These are phyloP conservation scores for Singerocomus rubriflavus DNA, from an alignment of 1,284 basidiomycete species.

Conservation along the genomic window DNA sequence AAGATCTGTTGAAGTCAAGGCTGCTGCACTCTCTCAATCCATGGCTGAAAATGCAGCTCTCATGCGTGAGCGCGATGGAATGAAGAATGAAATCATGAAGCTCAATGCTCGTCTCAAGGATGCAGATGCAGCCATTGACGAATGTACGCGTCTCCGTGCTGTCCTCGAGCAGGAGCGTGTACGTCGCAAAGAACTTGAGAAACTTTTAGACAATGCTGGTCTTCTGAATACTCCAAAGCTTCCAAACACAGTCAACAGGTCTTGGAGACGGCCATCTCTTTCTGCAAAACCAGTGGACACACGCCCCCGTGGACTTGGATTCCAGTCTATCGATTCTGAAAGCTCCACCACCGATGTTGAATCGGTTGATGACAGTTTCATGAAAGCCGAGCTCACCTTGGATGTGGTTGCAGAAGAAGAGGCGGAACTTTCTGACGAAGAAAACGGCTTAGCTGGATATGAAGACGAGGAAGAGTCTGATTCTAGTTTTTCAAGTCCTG, in stretches of 20 bases:
- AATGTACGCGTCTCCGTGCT: slow-evolving; percentile 34
- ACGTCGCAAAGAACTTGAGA: slow-evolving; percentile 40
- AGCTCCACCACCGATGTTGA: slow-evolving; percentile 65
- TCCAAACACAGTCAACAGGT: slow-evolving; percentile 9
- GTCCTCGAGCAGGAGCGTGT: slow-evolving; percentile 38
- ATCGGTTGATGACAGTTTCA: slow-evolving; percentile 42
- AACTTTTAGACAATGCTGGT: slow-evolving; percentile 42
- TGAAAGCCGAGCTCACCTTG: slow-evolving; percentile 43
- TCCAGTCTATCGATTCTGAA: slow-evolving; percentile 62
- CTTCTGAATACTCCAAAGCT: slow-evolving; percentile 30
- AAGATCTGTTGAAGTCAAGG: slow-evolving; percentile 45
- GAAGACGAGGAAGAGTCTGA: slow-evolving; percentile 70
- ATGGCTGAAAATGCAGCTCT: slow-evolving; percentile 34
- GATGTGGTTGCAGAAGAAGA: slow-evolving; percentile 57
- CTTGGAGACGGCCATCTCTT: slow-evolving; percentile 15
- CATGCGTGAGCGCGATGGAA: slow-evolving; percentile 30
- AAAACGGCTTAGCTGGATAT: slow-evolving; percentile 58
- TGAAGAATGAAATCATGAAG: slow-evolving; percentile 35
- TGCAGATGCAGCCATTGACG: slow-evolving; percentile 30
- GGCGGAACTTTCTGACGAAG: slow-evolving; percentile 47
- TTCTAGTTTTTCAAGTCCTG: slow-evolving; percentile 46
- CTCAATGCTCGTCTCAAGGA: slow-evolving; percentile 35
- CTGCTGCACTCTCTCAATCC: slow-evolving; percentile 32
- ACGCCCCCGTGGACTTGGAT: slow-evolving; percentile 45
- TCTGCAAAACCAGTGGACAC: slow-evolving; percentile 18